Percentiles rank a stretch among this genome's conserved stretches.
phyloP scores from a whole-genome alignment of 495 filamentous ascomycete species.

The Neurospora sublineolata region DNA sequence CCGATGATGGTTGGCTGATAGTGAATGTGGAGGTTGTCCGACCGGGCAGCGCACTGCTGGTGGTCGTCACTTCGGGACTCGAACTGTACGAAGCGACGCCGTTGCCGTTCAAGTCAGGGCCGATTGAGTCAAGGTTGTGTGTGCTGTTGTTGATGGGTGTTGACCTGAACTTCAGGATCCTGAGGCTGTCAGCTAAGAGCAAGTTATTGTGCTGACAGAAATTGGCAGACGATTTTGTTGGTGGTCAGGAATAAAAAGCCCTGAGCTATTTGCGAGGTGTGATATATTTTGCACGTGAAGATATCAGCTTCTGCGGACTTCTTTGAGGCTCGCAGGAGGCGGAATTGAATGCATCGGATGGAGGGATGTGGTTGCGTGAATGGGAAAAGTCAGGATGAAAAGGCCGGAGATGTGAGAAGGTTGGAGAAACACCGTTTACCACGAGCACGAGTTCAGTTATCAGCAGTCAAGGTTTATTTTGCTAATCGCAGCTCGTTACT shows the following conservation, averaged over 20 bases:
- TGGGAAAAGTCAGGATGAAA: neutral
- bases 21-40: constrained; percentile 44
- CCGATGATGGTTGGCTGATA: constrained; percentile 16
- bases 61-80: constrained; percentile 33
- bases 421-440: neutral
- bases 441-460: neutral
- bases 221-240: neutral
- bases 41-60: constrained; percentile 31
- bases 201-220: neutral
- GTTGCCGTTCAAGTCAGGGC: constrained; percentile 22
- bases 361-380: neutral
- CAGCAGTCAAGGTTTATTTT: neutral
- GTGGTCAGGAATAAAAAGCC: neutral
- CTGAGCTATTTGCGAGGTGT: neutral
- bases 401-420: neutral
- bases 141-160: constrained; percentile 15
- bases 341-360: neutral
- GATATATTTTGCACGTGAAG: neutral
- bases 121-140: constrained; percentile 6
- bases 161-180: neutral
- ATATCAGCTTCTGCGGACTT: neutral
- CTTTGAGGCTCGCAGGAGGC: neutral
- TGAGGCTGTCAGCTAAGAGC: neutral
- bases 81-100: constrained; percentile 12
- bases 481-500: neutral